These are phyloP conservation scores for Nidularia pulvinata DNA, from an alignment of 768 basidiomycete genomes.

Conservation along the genomic window DNA sequence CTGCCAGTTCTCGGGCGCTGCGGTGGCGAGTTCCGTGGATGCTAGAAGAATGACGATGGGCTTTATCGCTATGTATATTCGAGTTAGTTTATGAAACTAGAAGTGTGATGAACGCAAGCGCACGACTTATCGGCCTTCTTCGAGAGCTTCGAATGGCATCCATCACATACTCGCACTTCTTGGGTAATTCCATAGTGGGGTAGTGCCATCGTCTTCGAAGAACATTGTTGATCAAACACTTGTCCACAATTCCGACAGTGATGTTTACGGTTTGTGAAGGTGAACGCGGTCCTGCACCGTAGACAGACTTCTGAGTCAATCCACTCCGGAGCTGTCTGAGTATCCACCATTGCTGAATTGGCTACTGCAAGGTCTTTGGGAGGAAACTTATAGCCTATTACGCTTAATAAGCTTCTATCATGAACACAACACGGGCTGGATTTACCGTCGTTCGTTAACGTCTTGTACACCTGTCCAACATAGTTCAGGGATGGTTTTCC, in stretches of 20 bases:
- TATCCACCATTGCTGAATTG: conserved; percentile 87
- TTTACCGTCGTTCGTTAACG: conserved; percentile 71
- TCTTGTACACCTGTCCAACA: conserved; percentile 79
- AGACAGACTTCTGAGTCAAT: conserved; percentile 95
- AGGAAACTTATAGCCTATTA: conserved; percentile 79
- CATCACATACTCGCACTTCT: conserved; percentile 93
- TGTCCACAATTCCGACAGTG: conserved; percentile 98
- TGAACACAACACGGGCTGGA: no score
- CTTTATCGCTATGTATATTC: conserved; percentile 30
- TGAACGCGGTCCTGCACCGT: conserved; percentile 88
- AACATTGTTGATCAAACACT: conserved; percentile 95
- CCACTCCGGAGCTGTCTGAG: conserved; percentile 94
- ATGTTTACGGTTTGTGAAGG: conserved; percentile 96
- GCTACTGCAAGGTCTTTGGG: conserved; percentile 71
- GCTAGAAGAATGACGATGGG: conserved; percentile 29
- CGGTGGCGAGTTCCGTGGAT: conserved; percentile 54
- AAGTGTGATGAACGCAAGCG: conserved; percentile 10
- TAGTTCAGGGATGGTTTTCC: conserved; percentile 75
- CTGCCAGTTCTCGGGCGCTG: conserved; percentile 61
- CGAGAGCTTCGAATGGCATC: conserved; percentile 77
- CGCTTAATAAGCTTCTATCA: no score
- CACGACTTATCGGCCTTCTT: conserved; percentile 64
- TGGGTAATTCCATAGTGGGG: conserved; percentile 95
- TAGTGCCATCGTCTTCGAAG: conserved; percentile 78
- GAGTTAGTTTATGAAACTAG: conserved; percentile 4